Percentiles rank a stretch among this genome's conserved stretches.
phyloP scores from a whole-genome alignment of 2,329 filamentous ascomycete genomes.

The Incumbomyces lentus region DNA sequence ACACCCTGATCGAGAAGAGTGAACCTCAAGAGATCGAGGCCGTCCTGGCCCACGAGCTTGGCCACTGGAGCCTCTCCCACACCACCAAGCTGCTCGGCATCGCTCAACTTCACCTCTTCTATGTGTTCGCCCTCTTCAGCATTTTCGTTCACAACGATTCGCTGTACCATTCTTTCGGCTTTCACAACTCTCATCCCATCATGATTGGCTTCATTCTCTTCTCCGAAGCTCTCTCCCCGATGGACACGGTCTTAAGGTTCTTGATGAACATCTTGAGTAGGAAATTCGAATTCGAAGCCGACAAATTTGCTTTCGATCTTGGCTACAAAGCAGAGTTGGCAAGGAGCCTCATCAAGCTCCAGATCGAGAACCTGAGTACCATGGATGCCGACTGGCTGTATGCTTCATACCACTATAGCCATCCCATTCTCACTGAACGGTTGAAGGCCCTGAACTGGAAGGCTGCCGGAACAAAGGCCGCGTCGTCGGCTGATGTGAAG shows the following conservation, averaged over 20 bases:
- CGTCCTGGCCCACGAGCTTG: slow-evolving; percentile 88
- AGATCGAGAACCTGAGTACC: slow-evolving; percentile 93
- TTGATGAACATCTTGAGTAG: slow-evolving; percentile 92
- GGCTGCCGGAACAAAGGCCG: slow-evolving; percentile 53
- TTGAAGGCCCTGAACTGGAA: slow-evolving; percentile 85
- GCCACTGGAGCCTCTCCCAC: slow-evolving; percentile 94
- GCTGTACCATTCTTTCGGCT: slow-evolving; percentile 84
- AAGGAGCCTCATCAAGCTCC: slow-evolving; percentile 84
- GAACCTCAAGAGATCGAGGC: slow-evolving; percentile 86
- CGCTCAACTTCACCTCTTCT: slow-evolving; percentile 85
- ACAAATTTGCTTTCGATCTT: slow-evolving; percentile 74
- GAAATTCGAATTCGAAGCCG: slow-evolving; percentile 89
- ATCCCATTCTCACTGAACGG: slow-evolving; percentile 89
- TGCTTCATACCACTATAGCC: slow-evolving; percentile 96
- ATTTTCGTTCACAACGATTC: slow-evolving; percentile 94
- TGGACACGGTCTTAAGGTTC: slow-evolving; percentile 89
- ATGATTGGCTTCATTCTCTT: slow-evolving; percentile 97
- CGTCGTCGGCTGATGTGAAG: slow-evolving; percentile 26
- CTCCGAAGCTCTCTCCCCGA: slow-evolving; percentile 88
- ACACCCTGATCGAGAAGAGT: slow-evolving; percentile 93
- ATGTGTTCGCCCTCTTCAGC: slow-evolving; percentile 92
- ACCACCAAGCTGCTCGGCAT: slow-evolving; percentile 86
- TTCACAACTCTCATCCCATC: slow-evolving; percentile 70
- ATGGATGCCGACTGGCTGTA: slow-evolving; percentile 99
- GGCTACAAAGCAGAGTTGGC: slow-evolving; percentile 79